Percentiles rank a stretch among this genome's conserved stretches.
These are phyloP conservation scores for Fusarium sublunatum DNA, from an alignment of 2,329 filamentous ascomycete species.

Conservation along the genomic window DNA sequence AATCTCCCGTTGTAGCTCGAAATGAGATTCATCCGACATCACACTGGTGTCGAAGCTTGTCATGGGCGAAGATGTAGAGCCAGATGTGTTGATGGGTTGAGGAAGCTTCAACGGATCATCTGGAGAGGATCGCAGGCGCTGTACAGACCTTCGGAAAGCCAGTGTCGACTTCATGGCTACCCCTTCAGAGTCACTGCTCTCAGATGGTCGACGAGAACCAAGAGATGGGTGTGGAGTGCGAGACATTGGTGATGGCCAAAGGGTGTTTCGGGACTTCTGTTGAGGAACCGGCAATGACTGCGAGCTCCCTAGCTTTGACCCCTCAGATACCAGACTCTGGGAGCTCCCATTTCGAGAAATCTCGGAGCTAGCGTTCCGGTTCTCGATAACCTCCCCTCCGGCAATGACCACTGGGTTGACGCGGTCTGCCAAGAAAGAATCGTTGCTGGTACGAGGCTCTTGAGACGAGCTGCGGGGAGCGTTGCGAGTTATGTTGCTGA, in stretches of 20 bases:
- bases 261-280: constrained; percentile 56
- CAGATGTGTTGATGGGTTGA: constrained; percentile 62
- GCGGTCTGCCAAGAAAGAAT: constrained; percentile 69
- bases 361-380: constrained; percentile 65
- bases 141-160: constrained; percentile 66
- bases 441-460: constrained; percentile 62
- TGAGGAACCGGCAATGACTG: constrained; percentile 55
- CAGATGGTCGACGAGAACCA: constrained; percentile 60
- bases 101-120: constrained; percentile 62
- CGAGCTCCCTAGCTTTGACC: constrained; percentile 54
- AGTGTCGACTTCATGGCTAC: constrained; percentile 61
- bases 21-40: constrained; percentile 66
- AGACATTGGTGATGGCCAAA: constrained; percentile 67
- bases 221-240: constrained; percentile 46
- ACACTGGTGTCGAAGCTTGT: constrained; percentile 68
- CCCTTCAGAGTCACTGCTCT: constrained; percentile 67
- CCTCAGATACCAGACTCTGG: constrained; percentile 57
- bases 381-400: constrained; percentile 71
- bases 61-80: constrained; percentile 60
- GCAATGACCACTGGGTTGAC: constrained; percentile 75
- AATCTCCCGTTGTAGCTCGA: constrained; percentile 54
- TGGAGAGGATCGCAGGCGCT: constrained; percentile 60
- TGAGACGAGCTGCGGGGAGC: constrained; percentile 61
- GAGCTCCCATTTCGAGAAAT: constrained; percentile 62
- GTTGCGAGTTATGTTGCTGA: constrained; percentile 59